Evolutionary conservation across 2,329 filamentous ascomycete genomes (phyloP).

Genomic region (Exserohilum turcica): DNA sequence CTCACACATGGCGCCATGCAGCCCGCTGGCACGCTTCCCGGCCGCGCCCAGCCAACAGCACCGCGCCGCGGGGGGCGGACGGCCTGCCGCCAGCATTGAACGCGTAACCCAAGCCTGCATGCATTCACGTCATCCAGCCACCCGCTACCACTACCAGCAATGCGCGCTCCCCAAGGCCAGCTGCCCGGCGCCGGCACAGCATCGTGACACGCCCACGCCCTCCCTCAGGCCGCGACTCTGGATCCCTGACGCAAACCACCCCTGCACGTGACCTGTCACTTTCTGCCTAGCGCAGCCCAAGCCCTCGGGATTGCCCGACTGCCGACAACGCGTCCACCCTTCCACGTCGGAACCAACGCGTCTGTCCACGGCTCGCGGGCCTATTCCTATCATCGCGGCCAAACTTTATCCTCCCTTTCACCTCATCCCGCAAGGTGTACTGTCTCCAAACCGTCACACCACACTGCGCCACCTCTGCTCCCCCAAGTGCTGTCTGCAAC

Average conservation of each 20-base stretch:
- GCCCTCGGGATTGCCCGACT: neutral
- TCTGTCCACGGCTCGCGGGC: neutral
- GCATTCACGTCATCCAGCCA: neutral
- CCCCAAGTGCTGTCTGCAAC: neutral
- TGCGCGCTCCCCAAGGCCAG: neutral
- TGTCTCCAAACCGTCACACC: neutral
- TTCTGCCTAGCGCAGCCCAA: neutral
- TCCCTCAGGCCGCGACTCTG: neutral
- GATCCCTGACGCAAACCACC: neutral
- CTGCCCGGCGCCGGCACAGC: neutral
- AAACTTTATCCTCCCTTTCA: neutral
- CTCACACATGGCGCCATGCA: no score
- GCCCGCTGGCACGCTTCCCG: no score
- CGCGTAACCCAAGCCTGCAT: neutral
- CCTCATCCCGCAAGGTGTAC: no score
- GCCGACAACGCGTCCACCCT: constrained; percentile 8
- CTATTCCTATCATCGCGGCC: neutral
- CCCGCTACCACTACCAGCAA: no score
- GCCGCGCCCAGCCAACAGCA: no score
- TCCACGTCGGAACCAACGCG: constrained; percentile 9
- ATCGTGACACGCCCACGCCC: neutral
- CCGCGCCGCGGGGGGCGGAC: no score
- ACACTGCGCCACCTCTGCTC: neutral
- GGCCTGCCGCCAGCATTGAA: neutral
- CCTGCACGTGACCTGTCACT: neutral